Conservation (phyloP, 2,329 filamentous ascomycete genomes). For the Exophiala lecanii-corni region DNA sequence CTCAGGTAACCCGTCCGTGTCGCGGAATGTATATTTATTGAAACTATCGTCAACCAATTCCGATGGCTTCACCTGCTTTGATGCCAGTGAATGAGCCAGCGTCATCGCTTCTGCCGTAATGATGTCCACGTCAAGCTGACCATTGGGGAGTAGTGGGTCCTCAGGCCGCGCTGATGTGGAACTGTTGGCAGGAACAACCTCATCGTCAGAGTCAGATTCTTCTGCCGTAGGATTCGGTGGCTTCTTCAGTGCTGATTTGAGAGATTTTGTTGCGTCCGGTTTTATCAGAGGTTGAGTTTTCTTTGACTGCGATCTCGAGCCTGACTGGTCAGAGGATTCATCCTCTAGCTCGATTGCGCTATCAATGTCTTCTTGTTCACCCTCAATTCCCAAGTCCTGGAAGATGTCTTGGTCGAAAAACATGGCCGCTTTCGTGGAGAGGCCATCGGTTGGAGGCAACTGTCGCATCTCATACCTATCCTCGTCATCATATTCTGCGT, state of each 20-base stretch:
- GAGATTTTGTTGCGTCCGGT: constrained; percentile 13
- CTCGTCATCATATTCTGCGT: constrained; percentile 36
- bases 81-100: constrained; percentile 84
- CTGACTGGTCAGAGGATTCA: constrained; percentile 23
- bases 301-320: constrained; percentile 5
- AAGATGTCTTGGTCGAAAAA: constrained; percentile 98
- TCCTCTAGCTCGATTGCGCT: constrained; percentile 36
- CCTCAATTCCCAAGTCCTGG: constrained; percentile 68
- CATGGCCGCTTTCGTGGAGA: constrained; percentile 79
- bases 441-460: constrained; percentile 39
- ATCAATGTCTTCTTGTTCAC: constrained; percentile 46
- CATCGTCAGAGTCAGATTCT: constrained; percentile 33
- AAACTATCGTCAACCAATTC: constrained; percentile 87
- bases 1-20: constrained; percentile 85
- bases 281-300: constrained; percentile 2
- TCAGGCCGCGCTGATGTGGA: constrained; percentile 12
- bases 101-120: constrained; percentile 99
- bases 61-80: constrained; percentile 71
- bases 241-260: constrained; percentile 29
- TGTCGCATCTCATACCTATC: constrained; percentile 22
- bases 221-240: background rate
- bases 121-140: constrained; percentile 79
- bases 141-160: constrained; percentile 40
- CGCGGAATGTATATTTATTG: constrained; percentile 88
- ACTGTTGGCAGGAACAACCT: constrained; percentile 18